Conservation (phyloP, 2,329 filamentous ascomycete species). For the Aspergillus proliferans region DNA sequence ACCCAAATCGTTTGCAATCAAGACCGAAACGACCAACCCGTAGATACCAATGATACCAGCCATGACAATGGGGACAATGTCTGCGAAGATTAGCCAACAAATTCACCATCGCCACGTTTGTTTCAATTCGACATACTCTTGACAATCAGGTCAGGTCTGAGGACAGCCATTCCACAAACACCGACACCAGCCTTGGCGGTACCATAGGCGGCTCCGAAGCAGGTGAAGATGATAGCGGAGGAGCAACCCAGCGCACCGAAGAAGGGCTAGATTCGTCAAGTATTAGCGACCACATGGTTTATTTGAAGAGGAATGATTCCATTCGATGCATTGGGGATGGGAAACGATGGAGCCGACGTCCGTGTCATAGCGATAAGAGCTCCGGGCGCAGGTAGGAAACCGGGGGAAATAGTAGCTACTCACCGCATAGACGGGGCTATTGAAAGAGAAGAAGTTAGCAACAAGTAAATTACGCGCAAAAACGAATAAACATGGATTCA, state of each 20-base stretch:
- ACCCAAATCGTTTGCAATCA: slow-evolving; percentile 73
- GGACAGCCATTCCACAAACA: slow-evolving; percentile 96
- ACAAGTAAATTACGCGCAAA: neutral
- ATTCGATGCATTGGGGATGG: neutral
- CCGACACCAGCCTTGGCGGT: slow-evolving; percentile 99
- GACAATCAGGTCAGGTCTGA: slow-evolving; percentile 95
- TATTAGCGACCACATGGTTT: slow-evolving; percentile 21
- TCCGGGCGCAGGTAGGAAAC: neutral
- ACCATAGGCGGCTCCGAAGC: slow-evolving; percentile 93
- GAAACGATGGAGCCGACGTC: neutral
- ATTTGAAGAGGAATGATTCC: neutral
- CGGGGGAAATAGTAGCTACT: slow-evolving; percentile 47
- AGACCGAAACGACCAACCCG: slow-evolving; percentile 79
- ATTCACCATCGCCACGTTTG: neutral
- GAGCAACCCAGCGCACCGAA: slow-evolving; percentile 97
- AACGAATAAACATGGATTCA: slow-evolving; percentile 15
- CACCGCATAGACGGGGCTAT: slow-evolving; percentile 96
- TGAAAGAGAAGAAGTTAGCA: slow-evolving; percentile 22
- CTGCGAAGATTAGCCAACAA: slow-evolving; percentile 43
- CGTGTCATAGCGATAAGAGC: neutral
- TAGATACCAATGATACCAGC: slow-evolving; percentile 99
- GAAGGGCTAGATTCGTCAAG: slow-evolving; percentile 59
- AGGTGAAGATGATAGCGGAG: slow-evolving; percentile 91
- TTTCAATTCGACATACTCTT: slow-evolving; percentile 70
- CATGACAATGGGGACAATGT: slow-evolving; percentile 99